Evolutionary conservation across 2,329 filamentous ascomycete species (phyloP).

Genomic region (Pseudogymnoascus sp.): DNA sequence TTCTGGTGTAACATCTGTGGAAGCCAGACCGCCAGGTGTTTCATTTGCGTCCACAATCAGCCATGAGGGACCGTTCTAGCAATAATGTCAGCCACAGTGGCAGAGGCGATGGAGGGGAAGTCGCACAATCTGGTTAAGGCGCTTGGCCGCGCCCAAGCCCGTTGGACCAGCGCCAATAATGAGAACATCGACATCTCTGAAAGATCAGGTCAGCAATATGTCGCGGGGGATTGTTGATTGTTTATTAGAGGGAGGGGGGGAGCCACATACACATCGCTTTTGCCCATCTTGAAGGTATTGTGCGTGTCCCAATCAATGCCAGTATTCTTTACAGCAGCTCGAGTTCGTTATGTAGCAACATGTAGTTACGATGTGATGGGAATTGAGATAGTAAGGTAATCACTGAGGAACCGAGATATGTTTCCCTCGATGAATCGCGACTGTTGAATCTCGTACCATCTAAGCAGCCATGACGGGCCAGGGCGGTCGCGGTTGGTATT

Average conservation of each 20-base stretch:
- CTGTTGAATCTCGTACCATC: constrained; percentile 1
- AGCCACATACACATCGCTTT: constrained; percentile 11
- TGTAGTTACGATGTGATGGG: background rate
- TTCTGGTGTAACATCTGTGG: constrained; percentile 89
- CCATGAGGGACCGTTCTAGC: constrained; percentile 85
- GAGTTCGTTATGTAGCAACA: background rate
- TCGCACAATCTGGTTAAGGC: constrained; percentile 83
- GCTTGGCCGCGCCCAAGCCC: constrained; percentile 95
- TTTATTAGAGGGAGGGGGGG: background rate
- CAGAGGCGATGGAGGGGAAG: constrained; percentile 13
- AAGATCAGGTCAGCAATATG: constrained; percentile 11
- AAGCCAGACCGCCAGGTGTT: constrained; percentile 89
- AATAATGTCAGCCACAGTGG: constrained; percentile 16
- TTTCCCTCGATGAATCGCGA: constrained; percentile 5
- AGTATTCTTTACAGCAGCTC: background rate
- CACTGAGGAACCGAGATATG: background rate
- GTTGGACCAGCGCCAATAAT: constrained; percentile 97
- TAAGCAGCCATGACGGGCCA: background rate
- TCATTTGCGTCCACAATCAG: constrained; percentile 89
- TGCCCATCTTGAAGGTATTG: constrained; percentile 1
- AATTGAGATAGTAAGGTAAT: background rate
- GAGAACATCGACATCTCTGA: constrained; percentile 83
- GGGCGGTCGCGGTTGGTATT: background rate
- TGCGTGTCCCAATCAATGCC: background rate
- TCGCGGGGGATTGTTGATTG: background rate